These are phyloP conservation scores for Ogataea parapolymorpha DNA, from an alignment of 805 yeast genomes.

Conservation along the genomic window DNA sequence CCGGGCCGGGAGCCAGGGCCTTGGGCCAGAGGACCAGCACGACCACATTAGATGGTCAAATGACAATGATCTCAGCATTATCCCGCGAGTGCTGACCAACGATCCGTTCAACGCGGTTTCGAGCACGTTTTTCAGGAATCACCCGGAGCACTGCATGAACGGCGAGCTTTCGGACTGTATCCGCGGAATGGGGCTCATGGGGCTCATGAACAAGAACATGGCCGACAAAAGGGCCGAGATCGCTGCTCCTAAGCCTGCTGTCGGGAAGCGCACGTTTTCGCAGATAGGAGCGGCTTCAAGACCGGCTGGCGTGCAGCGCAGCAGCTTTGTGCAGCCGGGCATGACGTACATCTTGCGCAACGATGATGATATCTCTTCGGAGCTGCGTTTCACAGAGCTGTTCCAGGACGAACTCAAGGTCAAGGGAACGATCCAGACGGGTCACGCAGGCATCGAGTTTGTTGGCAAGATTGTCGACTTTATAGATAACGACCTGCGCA, in stretches of 20 bases:
- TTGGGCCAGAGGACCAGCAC: conserved; percentile 1
- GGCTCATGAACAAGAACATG: conserved; percentile 27
- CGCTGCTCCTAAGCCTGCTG: neutral
- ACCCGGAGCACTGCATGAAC: conserved; percentile 23
- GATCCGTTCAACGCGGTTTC: conserved; percentile 17
- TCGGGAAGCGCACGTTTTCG: conserved; percentile 19
- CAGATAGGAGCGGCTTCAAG: conserved; percentile 11
- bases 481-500: conserved; percentile 28
- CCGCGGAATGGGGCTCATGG: conserved; percentile 24
- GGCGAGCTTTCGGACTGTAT: conserved; percentile 18
- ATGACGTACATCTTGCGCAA: conserved; percentile 16
- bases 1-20: neutral
- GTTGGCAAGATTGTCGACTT: conserved; percentile 32
- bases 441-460: conserved; percentile 21
- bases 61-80: conserved; percentile 22
- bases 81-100: conserved; percentile 22
- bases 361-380: conserved; percentile 11
- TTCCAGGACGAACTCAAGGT: conserved; percentile 12
- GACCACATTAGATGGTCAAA: conserved; percentile 28
- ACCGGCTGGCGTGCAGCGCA: conserved; percentile 3
- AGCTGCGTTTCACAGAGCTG: conserved; percentile 23
- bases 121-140: conserved; percentile 26
- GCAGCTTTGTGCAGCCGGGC: conserved; percentile 29
- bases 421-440: conserved; percentile 24
- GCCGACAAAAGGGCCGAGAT: conserved; percentile 16